A percentile compares a stretch with the other conserved stretches of the same genome.
phyloP scores from a whole-genome alignment of 768 basidiomycete genomes.

The Leccinum subtestaceum region DNA sequence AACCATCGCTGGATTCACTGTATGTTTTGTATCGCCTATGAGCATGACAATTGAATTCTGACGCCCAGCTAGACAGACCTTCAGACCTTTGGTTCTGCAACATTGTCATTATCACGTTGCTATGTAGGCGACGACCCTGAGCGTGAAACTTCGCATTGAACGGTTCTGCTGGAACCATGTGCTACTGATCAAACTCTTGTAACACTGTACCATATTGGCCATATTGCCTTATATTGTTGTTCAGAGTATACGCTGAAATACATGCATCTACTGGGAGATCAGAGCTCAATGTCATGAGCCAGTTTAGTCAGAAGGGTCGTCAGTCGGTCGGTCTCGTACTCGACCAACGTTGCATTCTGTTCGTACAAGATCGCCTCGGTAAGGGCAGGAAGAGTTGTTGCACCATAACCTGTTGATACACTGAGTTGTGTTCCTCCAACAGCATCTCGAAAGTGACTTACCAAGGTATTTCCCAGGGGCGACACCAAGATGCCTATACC shows the following conservation, averaged over 20 bases:
- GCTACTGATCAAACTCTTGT: not conserved
- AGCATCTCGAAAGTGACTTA: conserved; percentile 30
- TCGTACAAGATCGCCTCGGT: conserved; percentile 76
- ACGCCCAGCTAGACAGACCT: too few species aligned
- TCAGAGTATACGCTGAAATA: not conserved
- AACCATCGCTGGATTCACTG: too few species aligned
- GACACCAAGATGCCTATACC: conserved; percentile 84
- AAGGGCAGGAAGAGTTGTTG: conserved; percentile 79
- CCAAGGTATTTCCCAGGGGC: conserved; percentile 86
- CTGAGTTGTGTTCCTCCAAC: not conserved
- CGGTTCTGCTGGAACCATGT: too few species aligned
- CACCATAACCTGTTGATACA: conserved; percentile 61
- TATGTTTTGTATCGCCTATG: too few species aligned
- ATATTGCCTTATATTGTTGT: not conserved
- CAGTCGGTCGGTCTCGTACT: conserved; percentile 59
- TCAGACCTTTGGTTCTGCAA: too few species aligned
- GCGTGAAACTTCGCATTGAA: too few species aligned
- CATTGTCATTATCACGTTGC: too few species aligned
- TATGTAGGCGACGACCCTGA: too few species aligned
- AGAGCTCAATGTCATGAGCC: conserved; percentile 32
- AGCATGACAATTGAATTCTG: too few species aligned
- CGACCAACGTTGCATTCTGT: conserved; percentile 56
- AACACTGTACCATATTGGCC: not conserved
- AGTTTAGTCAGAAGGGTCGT: conserved; percentile 52
- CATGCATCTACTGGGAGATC: not conserved